These are phyloP conservation scores for Coemansia sp. DNA, from an alignment of 192 early-diverging fungal species.

Conservation along the genomic window DNA sequence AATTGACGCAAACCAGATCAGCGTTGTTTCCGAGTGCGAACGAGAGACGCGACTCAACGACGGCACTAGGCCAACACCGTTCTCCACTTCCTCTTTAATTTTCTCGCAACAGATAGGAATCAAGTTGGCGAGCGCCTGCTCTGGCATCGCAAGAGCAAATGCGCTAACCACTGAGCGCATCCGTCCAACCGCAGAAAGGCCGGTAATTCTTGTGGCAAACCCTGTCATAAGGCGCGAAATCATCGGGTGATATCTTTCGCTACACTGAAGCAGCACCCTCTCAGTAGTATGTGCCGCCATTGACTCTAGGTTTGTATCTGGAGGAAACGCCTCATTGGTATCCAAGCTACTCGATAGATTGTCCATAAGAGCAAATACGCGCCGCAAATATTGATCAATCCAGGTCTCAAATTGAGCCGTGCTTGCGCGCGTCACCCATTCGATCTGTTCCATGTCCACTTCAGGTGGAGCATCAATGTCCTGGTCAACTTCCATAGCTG, in stretches of 20 bases:
- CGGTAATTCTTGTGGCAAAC: constrained; percentile 45
- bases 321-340: constrained; percentile 14
- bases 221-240: constrained; percentile 42
- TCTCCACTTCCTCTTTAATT: constrained; percentile 42
- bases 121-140: constrained; percentile 29
- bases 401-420: constrained; percentile 87
- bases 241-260: constrained; percentile 51
- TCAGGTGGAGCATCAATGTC: constrained; percentile 41
- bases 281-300: constrained; percentile 36
- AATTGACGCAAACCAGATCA: constrained; percentile 47
- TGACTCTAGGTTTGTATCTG: constrained; percentile 25
- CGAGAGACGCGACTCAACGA: constrained; percentile 40
- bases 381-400: constrained; percentile 77
- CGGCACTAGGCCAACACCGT: constrained; percentile 37
- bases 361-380: constrained; percentile 73
- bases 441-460: constrained; percentile 62
- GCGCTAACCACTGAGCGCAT: constrained; percentile 36
- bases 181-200: constrained; percentile 39
- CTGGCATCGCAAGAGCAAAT: constrained; percentile 41
- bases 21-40: constrained; percentile 48
- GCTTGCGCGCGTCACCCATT: constrained; percentile 64
- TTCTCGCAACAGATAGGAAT: constrained; percentile 43
- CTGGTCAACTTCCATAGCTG: constrained; percentile 51
- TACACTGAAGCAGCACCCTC: constrained; percentile 43
- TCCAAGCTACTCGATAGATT: constrained; percentile 42